Evolutionary conservation across 2,329 filamentous ascomycete species (phyloP).

Genomic region (Cryphonectria parasitica): DNA sequence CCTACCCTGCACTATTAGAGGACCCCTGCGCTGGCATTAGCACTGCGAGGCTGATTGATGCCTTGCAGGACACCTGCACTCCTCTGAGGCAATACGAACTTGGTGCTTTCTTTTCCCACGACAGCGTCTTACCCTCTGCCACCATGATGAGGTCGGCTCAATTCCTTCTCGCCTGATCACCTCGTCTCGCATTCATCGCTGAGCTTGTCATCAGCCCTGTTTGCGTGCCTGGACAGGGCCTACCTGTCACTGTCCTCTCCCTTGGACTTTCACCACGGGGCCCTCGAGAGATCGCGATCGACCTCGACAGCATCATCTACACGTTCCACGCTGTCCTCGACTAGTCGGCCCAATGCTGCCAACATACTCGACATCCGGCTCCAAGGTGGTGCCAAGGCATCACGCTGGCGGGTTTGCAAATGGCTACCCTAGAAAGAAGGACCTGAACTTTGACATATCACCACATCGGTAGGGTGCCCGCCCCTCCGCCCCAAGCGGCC

Average conservation of each 20-base stretch:
- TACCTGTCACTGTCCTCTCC: constrained; percentile 26
- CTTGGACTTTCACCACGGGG: constrained; percentile 25
- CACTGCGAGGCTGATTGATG: constrained; percentile 20
- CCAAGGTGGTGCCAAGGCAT: constrained; percentile 85
- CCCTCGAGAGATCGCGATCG: constrained; percentile 29
- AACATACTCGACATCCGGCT: constrained; percentile 58
- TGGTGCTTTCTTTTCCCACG: constrained; percentile 11
- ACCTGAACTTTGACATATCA: constrained; percentile 76
- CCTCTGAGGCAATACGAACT: constrained; percentile 15
- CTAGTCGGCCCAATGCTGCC: constrained; percentile 56
- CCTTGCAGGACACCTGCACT: constrained; percentile 21
- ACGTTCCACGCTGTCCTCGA: constrained; percentile 10
- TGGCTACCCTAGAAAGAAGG: constrained; percentile 74
- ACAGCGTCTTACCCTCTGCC: constrained; percentile 7
- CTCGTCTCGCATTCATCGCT: constrained; percentile 16
- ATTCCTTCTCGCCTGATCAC: constrained; percentile 22
- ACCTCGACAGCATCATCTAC: constrained; percentile 13
- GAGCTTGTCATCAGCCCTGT: constrained; percentile 16
- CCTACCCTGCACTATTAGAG: constrained; percentile 10
- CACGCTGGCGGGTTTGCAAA: constrained; percentile 75
- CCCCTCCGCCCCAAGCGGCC: constrained; percentile 25
- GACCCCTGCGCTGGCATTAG: constrained; percentile 4
- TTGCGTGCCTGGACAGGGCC: constrained; percentile 26
- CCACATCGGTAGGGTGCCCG: constrained; percentile 73
- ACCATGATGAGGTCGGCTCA: constrained; percentile 27